Percentiles rank a stretch among this genome's conserved stretches.
Conservation (phyloP, 805 yeast genomes). For the Metschnikowia kofuensis region DNA sequence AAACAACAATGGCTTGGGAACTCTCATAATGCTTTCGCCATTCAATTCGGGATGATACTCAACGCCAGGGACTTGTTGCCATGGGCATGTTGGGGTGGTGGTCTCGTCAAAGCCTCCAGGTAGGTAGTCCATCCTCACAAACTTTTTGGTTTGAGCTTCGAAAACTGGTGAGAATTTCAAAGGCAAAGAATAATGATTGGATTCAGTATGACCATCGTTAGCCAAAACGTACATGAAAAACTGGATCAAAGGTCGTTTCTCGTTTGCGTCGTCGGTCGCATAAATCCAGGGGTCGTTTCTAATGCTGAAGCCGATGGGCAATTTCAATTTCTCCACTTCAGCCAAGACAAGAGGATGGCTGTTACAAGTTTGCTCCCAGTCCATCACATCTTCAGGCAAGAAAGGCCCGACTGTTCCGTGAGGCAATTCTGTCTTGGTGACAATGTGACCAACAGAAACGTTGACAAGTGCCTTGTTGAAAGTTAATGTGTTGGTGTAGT, state of each 20-base stretch:
- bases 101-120: conserved; percentile 56
- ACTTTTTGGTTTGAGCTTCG: conserved; percentile 56
- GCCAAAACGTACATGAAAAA: conserved; percentile 69
- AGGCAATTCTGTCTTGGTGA: conserved; percentile 54
- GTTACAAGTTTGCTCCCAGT: conserved; percentile 49
- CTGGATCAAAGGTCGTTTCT: conserved; percentile 64
- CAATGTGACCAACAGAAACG: conserved; percentile 57
- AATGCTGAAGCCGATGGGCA: conserved; percentile 54
- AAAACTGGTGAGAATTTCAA: conserved; percentile 72
- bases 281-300: conserved; percentile 83
- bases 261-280: conserved; percentile 68
- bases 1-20: conserved; percentile 66
- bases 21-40: conserved; percentile 49
- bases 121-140: conserved; percentile 68
- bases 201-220: conserved; percentile 61
- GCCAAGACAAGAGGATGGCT: conserved; percentile 57
- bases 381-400: conserved; percentile 60
- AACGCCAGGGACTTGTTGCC: conserved; percentile 58
- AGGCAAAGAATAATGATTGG: conserved; percentile 75
- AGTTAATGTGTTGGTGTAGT: conserved; percentile 51
- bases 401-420: conserved; percentile 69
- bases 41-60: conserved; percentile 74
- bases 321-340: conserved; percentile 63
- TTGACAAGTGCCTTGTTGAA: conserved; percentile 74
- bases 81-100: conserved; percentile 55